phyloP scores from a whole-genome alignment of 2,329 filamentous ascomycete genomes.

The Huntiella savannae region DNA sequence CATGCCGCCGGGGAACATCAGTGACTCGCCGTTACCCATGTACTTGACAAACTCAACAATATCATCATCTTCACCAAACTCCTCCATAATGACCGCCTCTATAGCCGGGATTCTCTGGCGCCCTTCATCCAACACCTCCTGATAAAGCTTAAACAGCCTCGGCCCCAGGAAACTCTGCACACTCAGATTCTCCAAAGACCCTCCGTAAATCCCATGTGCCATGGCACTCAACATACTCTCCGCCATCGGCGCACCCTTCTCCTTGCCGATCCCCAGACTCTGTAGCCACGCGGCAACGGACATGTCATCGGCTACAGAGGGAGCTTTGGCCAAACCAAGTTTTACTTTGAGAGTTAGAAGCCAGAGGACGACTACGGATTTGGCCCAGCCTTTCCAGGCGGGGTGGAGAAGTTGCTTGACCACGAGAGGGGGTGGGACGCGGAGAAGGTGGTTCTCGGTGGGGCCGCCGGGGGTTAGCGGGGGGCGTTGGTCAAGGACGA shows the following conservation, averaged over 20 bases:
- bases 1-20: conserved; percentile 31
- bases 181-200: conserved; percentile 67
- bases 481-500: conserved; percentile 4
- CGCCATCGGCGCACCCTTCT: conserved; percentile 24
- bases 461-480: neutral
- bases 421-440: conserved; percentile 17
- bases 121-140: conserved; percentile 9
- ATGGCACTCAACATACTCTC: conserved; percentile 58
- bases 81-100: conserved; percentile 18
- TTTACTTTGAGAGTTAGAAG: conserved; percentile 8
- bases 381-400: conserved; percentile 10
- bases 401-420: conserved; percentile 8
- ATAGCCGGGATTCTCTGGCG: conserved; percentile 15
- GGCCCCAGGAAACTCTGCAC: conserved; percentile 36
- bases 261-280: conserved; percentile 11
- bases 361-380: conserved; percentile 9
- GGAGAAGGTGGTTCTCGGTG: conserved; percentile 35
- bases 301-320: conserved; percentile 18
- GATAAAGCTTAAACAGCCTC: conserved; percentile 20
- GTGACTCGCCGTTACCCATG: conserved; percentile 9
- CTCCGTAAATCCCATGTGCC: conserved; percentile 81
- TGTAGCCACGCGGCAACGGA: conserved; percentile 22
- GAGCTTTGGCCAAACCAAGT: conserved; percentile 14
- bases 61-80: conserved; percentile 18
- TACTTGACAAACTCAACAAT: conserved; percentile 11